A percentile compares a stretch with the other conserved stretches of the same genome.
These are phyloP conservation scores for Clonostachys byssicola DNA, from an alignment of 2,329 filamentous ascomycete species.

Conservation along the genomic window DNA sequence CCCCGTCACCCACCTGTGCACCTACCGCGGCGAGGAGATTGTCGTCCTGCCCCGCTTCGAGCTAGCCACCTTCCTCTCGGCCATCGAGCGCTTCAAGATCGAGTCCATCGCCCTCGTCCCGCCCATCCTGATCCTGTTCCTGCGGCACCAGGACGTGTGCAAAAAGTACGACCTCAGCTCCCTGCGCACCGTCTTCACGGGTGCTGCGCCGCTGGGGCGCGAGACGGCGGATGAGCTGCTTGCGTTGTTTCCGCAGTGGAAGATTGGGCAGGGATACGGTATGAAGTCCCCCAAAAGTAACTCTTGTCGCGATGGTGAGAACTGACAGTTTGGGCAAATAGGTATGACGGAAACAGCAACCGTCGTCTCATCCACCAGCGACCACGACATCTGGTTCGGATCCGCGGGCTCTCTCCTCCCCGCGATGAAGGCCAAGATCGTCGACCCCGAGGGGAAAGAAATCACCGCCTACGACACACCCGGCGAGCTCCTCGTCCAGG, in stretches of 20 bases:
- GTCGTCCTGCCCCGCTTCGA: constrained; percentile 76
- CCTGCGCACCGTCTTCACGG: constrained; percentile 63
- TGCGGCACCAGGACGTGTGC: constrained; percentile 55
- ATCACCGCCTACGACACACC: constrained; percentile 62
- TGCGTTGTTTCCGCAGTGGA: constrained; percentile 60
- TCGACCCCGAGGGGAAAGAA: constrained; percentile 62
- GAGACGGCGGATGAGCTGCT: constrained; percentile 63
- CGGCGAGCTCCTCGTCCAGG: constrained; percentile 73
- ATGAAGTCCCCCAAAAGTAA: constrained; percentile 4
- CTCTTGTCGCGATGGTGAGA: background rate
- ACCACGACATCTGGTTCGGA: constrained; percentile 63
- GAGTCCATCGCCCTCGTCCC: constrained; percentile 66
- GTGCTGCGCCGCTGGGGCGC: constrained; percentile 69
- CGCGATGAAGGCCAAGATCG: constrained; percentile 58
- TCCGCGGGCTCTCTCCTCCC: constrained; percentile 69
- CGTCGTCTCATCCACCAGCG: constrained; percentile 56
- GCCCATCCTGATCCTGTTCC: constrained; percentile 72
- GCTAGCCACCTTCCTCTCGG: constrained; percentile 55
- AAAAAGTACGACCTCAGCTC: constrained; percentile 65
- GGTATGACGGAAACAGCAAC: constrained; percentile 77
- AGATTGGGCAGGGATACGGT: constrained; percentile 71
- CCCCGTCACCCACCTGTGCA: constrained; percentile 61
- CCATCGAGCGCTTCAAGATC: constrained; percentile 68
- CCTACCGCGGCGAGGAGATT: constrained; percentile 69
- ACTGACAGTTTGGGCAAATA: constrained; percentile 6